Base-by-base conservation (phyloP, 2,329 filamentous ascomycete species). In the Pseudogymnoascus sp. region DNA sequence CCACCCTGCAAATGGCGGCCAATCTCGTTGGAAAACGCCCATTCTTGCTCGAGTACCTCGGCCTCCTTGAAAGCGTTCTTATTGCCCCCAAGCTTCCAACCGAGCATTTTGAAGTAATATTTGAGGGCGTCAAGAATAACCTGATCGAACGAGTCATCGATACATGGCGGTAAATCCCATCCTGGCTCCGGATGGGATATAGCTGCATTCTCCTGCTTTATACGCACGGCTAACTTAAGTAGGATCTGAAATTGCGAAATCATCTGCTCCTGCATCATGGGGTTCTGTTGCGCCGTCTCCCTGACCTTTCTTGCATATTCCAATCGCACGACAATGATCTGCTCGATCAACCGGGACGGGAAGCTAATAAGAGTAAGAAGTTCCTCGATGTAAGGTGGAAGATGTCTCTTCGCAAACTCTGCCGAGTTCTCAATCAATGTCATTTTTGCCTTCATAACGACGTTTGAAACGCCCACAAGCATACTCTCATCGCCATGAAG, bases 61-160 rank as follows among this genome's bases (percentile, higher is more conserved):
- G 94, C 94, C 73, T 99, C 94, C 71, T 97, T 97, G 81, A 99
- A 99, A 0, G 92, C 96, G 74, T 97, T 99, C 73, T 96, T 97
- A 77, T 97, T 97, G 60, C 91, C 90, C 67, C 89, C 92, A 59
- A 99, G 78, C 73, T 97, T 97, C 90, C 92, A 97, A 71, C 97
- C 96, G 45, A 99, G 79, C 82, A 99, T 92, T 72, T 92, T 94
- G 80, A 99, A 99, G 74, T 99, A 99, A 73, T 96, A 97, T 71
- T 92, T 95, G 66, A 99, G 78, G 0, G 92, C 92, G 68, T 96
- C 92, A 41, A 99, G 75, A 8, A 97, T 90, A 15, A 95, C 90
- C 33, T 86, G 82, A 70, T 97, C 94, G 68, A 97, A 99, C 39
- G 90, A 90, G 70, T 99, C 94, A 70, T 97, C 94, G 64, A 99